phyloP scores from a whole-genome alignment of 2,329 filamentous ascomycete species.

The Trichoderma afroharzianum region DNA sequence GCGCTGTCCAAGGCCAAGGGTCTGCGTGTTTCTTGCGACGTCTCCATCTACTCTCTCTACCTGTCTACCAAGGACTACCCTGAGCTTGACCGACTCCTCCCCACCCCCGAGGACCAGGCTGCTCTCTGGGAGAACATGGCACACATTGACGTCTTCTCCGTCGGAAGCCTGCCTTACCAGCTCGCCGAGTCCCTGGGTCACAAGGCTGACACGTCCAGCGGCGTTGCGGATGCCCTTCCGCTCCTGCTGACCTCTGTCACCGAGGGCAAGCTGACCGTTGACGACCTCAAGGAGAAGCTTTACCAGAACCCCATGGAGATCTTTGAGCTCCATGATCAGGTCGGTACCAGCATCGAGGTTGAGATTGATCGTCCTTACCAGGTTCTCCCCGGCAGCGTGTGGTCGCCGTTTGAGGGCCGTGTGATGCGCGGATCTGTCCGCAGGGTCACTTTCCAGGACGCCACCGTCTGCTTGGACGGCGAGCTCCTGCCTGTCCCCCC shows the following conservation, averaged over 20 bases:
- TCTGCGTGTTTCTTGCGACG: constrained; percentile 77
- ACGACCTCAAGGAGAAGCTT: constrained; percentile 67
- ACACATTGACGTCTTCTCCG: constrained; percentile 74
- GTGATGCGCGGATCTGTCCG: constrained; percentile 67
- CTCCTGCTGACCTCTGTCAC: constrained; percentile 72
- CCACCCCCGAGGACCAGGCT: constrained; percentile 64
- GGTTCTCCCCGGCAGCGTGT: constrained; percentile 45
- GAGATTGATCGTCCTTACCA: constrained; percentile 71
- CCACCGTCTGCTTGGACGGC: constrained; percentile 72
- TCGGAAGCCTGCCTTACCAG: constrained; percentile 76
- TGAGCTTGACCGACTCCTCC: constrained; percentile 58
- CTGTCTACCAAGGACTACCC: constrained; percentile 69
- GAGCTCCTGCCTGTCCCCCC: constrained; percentile 51
- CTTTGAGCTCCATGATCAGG: constrained; percentile 77
- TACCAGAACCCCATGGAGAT: constrained; percentile 78
- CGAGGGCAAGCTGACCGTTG: constrained; percentile 68
- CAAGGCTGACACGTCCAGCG: constrained; percentile 56
- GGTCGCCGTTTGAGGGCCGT: constrained; percentile 71
- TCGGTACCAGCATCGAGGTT: constrained; percentile 68
- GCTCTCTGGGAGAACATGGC: constrained; percentile 70
- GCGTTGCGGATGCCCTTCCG: constrained; percentile 70
- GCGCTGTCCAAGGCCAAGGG: constrained; percentile 76
- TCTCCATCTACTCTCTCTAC: constrained; percentile 76
- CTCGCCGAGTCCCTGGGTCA: constrained; percentile 56
- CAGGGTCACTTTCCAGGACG: constrained; percentile 70